Percentiles rank a stretch among this genome's conserved stretches.
Conservation (phyloP, 352 stramenopile species). For the Globisporangium yorkense region DNA sequence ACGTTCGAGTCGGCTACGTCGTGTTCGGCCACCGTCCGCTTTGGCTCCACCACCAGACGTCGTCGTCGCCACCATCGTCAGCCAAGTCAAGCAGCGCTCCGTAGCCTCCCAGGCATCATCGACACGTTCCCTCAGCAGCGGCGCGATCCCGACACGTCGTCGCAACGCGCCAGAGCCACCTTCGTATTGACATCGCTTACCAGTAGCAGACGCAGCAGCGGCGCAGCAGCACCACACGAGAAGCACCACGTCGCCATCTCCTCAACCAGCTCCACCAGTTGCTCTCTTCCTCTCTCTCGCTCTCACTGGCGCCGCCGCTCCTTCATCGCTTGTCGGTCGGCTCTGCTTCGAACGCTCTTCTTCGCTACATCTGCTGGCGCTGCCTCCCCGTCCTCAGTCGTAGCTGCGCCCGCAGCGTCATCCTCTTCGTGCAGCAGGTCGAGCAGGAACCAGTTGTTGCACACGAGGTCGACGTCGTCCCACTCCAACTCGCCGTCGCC, state of each 20-base stretch:
- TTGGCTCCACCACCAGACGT: neutral
- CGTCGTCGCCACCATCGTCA: neutral
- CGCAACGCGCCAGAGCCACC: neutral
- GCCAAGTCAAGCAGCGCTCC: neutral
- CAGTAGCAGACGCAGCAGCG: neutral
- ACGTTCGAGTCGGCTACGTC: neutral
- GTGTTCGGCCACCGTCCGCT: conserved; percentile 1
- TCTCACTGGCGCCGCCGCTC: too few relatives aligned
- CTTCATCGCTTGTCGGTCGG: neutral
- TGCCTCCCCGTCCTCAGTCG: neutral
- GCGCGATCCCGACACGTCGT: neutral
- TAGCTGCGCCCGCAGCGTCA: neutral
- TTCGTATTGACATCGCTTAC: neutral
- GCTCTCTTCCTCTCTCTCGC: neutral
- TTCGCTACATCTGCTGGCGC: neutral
- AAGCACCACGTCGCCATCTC: neutral
- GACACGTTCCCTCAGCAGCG: neutral
- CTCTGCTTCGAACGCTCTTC: neutral
- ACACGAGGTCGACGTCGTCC: conserved; percentile 32
- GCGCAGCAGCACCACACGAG: neutral
- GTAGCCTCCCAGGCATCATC: neutral
- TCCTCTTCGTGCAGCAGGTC: conserved; percentile 25
- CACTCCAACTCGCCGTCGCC: conserved; percentile 3
- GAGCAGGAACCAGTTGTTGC: conserved; percentile 40
- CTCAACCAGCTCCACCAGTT: neutral